Evolutionary conservation across 768 basidiomycete genomes (phyloP).

Genomic region (Paxillus involutus): DNA sequence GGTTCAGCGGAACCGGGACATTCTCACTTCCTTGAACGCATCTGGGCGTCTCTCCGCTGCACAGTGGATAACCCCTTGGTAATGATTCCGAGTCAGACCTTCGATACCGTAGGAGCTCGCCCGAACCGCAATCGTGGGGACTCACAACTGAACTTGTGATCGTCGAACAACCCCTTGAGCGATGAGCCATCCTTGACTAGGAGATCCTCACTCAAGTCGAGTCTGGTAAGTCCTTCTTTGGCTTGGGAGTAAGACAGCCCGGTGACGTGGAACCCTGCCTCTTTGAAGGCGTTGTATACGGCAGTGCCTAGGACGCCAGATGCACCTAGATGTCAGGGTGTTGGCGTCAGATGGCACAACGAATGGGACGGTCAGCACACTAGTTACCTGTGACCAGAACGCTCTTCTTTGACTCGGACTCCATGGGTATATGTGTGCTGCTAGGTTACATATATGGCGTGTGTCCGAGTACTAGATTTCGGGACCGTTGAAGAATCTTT

Average conservation of each 20-base stretch:
- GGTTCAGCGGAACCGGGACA: background rate
- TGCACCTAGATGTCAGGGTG: constrained; percentile 55
- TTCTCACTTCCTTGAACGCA: constrained; percentile 80
- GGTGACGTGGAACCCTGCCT: constrained; percentile 44
- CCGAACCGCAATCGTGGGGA: constrained; percentile 7
- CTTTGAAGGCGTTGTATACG: constrained; percentile 65
- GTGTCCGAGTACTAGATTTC: too few species aligned
- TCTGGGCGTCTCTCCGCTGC: constrained; percentile 94
- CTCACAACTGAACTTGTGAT: constrained; percentile 72
- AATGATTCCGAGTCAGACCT: background rate
- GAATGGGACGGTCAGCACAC: background rate
- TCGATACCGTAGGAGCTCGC: constrained; percentile 5
- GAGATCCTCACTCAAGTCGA: constrained; percentile 65
- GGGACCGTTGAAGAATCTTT: too few species aligned
- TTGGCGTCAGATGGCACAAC: constrained; percentile 10
- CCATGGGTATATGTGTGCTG: too few species aligned
- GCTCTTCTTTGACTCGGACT: constrained; percentile 36
- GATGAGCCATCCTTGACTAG: constrained; percentile 35
- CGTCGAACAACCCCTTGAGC: constrained; percentile 50
- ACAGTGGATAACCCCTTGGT: constrained; percentile 85
- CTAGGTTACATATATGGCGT: background rate
- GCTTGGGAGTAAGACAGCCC: constrained; percentile 75
- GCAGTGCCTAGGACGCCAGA: constrained; percentile 90
- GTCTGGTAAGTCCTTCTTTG: constrained; percentile 46
- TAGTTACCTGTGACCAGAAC: constrained; percentile 57